Conservation (phyloP, 345 rosid genomes). For the Eucalyptus marginata region DNA sequence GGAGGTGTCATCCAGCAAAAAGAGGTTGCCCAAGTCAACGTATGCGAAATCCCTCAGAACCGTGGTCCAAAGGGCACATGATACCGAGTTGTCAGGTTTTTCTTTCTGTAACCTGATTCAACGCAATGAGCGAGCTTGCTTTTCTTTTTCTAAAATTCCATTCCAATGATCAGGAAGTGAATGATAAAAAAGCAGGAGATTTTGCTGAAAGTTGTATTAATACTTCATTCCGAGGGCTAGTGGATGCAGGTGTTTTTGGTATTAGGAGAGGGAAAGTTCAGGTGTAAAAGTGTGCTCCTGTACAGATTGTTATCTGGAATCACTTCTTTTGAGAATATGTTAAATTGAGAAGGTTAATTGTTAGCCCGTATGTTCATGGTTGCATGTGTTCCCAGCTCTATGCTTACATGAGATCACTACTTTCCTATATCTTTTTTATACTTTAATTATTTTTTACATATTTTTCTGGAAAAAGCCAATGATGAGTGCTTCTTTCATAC, state of each 20-base stretch:
- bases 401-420: neutral
- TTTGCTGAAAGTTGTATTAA: neutral
- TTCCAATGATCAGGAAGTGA: neutral
- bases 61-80: slow-evolving; percentile 63
- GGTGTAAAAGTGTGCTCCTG: neutral
- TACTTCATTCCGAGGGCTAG: neutral
- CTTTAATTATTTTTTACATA: neutral
- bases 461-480: neutral
- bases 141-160: neutral
- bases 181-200: neutral
- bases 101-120: neutral
- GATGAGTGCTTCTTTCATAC: neutral
- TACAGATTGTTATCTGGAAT: neutral
- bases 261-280: neutral
- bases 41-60: slow-evolving; percentile 63
- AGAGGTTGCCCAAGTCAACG: slow-evolving; percentile 46
- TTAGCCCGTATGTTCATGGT: neutral
- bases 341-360: neutral
- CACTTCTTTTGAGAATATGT: neutral
- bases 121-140: neutral
- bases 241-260: neutral
- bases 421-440: neutral
- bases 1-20: slow-evolving; percentile 72
- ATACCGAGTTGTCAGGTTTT: slow-evolving; percentile 58
- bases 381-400: neutral